phyloP scores from a whole-genome alignment of 139 green algal genomes.

The Astrephomene gubernaculifera region DNA sequence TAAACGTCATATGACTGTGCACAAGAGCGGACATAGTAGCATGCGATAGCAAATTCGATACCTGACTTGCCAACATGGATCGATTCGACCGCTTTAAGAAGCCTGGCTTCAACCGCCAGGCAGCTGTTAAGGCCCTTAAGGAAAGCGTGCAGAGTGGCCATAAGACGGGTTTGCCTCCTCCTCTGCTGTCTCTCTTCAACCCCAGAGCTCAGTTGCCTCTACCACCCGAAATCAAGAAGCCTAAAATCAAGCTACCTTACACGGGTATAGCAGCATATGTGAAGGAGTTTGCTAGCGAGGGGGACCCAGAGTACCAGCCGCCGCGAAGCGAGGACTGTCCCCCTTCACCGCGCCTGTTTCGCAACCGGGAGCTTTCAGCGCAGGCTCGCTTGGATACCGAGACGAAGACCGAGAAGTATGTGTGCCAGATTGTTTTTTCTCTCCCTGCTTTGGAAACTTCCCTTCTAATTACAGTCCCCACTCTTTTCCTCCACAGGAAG shows the following conservation, averaged over 20 bases:
- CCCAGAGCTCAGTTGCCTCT: constrained; percentile 52
- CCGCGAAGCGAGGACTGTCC: constrained; percentile 49
- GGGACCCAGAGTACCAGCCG: constrained; percentile 84
- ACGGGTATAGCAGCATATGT: constrained; percentile 76
- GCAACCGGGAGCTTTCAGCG: constrained; percentile 78
- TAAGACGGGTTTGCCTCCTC: constrained; percentile 79
- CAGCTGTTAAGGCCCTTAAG: constrained; percentile 62
- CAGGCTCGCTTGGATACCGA: constrained; percentile 81
- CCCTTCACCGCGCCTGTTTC: constrained; percentile 58
- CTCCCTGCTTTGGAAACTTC: neutral
- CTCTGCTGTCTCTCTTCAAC: constrained; percentile 83
- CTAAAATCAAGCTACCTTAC: constrained; percentile 61
- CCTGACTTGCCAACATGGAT: too few relatives aligned
- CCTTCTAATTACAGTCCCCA: neutral
- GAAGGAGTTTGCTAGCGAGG: constrained; percentile 74
- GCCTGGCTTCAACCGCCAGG: constrained; percentile 36
- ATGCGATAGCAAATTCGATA: too few relatives aligned
- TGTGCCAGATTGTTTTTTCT: neutral
- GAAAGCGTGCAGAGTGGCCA: constrained; percentile 72
- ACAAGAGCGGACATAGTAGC: too few relatives aligned
- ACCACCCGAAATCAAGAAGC: constrained; percentile 44
- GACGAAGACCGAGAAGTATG: constrained; percentile 79
- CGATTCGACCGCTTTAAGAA: constrained; percentile 47
- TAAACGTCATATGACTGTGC: too few relatives aligned
- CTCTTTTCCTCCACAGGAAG: constrained; percentile 50